Evolutionary conservation across 129 eudicot species (phyloP), one percentile per base, ranked within the genome.

Genomic region (Sambucus nigra): DNA sequence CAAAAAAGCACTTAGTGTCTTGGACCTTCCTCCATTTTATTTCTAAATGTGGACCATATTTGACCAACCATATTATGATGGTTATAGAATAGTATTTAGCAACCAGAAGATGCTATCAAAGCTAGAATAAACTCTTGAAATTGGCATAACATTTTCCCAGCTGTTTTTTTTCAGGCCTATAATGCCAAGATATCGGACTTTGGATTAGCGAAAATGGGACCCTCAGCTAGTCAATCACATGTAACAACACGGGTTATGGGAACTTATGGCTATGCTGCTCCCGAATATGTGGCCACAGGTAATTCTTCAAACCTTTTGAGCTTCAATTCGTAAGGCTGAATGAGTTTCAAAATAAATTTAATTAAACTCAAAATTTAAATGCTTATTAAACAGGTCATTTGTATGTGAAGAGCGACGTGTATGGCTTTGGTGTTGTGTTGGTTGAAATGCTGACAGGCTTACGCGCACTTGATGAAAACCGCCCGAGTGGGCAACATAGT

Each of bases 361-460:
- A n/a, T n/a, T n/a, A n/a, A n/a, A 67, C 51, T n/a, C 20, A 13
- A 15, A 20, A 15, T 13, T 44, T 29, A 20, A n/a, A n/a, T 25
- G 46, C 18, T 57, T n/a, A 44, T 42, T 19, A 47, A 60, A 70
- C 92, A 88, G 95, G 97, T 18, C 97, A 84, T 62, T 62, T 88
- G 61, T 84, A 84, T 25, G 88, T 84, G 53, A 88, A 88, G 83
- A 88, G 97, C 23, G 97, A 88, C 22, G 97, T 88, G 25, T 88
- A 88, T 61, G 88, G 78, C 47, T 88, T 88, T 51, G 97, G 97
- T 25, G 95, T 88, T 13, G 93, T 88, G 14, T 18, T 88, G 59
- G 85, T 81, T 7, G 97, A 88, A 74, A 74, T 88, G 76, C 70
- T 84, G 14, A 88, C 97, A 9, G 97, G 97, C 32, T 29, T 84